Conservation (phyloP, 2,329 filamentous ascomycete species). For the Venturia carpophila region DNA sequence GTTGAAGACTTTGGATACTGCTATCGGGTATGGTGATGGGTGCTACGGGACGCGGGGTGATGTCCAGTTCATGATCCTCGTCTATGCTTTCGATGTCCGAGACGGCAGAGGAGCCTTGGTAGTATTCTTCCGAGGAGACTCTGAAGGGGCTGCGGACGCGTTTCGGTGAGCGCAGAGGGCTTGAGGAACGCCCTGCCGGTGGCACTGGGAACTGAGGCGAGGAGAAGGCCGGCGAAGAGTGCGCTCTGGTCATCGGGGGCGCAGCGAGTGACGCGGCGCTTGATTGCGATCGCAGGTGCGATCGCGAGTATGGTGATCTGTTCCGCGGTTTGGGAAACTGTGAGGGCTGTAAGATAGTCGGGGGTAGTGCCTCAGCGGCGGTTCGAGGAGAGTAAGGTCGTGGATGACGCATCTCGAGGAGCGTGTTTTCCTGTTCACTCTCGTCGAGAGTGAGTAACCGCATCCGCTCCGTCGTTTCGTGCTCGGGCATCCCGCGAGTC, state of each 20-base stretch:
- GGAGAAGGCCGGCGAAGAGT: conserved; percentile 34
- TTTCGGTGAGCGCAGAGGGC: conserved; percentile 37
- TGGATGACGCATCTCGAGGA: conserved; percentile 15
- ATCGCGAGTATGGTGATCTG: conserved; percentile 40
- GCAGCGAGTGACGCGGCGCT: conserved; percentile 33
- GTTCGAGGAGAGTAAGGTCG: conserved; percentile 22
- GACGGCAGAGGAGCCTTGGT: conserved; percentile 26
- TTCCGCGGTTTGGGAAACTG: conserved; percentile 31
- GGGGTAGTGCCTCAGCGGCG: conserved; percentile 32
- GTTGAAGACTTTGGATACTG: conserved; percentile 8
- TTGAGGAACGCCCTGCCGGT: conserved; percentile 30
- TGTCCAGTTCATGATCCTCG: conserved; percentile 42
- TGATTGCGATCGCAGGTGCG: conserved; percentile 40
- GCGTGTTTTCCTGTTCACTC: conserved; percentile 7
- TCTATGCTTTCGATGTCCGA: conserved; percentile 35
- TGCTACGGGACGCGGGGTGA: conserved; percentile 32
- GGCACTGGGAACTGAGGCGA: conserved; percentile 32
- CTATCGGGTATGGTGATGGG: background rate
- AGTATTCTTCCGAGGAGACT: conserved; percentile 23
- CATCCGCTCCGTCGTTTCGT: conserved; percentile 9
- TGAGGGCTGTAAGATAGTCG: conserved; percentile 25
- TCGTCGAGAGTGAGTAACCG: conserved; percentile 5
- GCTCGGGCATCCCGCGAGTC: background rate
- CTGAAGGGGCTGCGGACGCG: conserved; percentile 36
- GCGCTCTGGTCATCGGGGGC: conserved; percentile 41